Conservation (phyloP, 31 red algal species). For the Odonthalia washingtoniensis region DNA sequence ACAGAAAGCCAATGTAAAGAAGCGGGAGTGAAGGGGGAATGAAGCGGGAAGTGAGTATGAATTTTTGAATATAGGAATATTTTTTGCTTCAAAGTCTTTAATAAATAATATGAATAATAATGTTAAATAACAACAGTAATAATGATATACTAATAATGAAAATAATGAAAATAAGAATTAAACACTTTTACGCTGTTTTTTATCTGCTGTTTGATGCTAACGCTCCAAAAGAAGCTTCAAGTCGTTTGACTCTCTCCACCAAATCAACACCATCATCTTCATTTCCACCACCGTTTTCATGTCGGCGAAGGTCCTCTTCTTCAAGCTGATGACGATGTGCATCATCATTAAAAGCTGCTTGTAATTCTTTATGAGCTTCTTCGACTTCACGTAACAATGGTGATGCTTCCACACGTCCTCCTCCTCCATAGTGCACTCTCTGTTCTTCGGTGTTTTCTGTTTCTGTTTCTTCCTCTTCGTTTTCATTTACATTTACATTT, state of each 20-base stretch:
- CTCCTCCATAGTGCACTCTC: too few species aligned
- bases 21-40: too few species aligned
- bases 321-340: not conserved
- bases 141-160: too few species aligned
- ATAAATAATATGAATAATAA: too few species aligned
- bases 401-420: conserved; percentile 65
- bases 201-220: too few species aligned
- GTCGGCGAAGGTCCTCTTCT: not conserved
- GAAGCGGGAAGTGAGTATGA: too few species aligned
- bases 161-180: conserved; percentile 9
- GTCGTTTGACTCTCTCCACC: conserved; percentile 56
- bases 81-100: too few species aligned
- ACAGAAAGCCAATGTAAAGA: conserved; percentile 1
- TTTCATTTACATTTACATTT: not conserved
- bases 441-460: too few species aligned
- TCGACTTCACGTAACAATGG: conserved; percentile 73
- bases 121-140: too few species aligned
- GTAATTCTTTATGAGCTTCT: conserved; percentile 64
- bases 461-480: too few species aligned
- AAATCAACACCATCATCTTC: conserved; percentile 36
- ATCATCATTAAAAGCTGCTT: conserved; percentile 63
- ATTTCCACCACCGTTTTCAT: conserved; percentile 3
- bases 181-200: not conserved
- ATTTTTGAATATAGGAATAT: too few species aligned
- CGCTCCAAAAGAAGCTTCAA: conserved; percentile 61